Percentiles rank a stretch among this genome's conserved stretches.
These are phyloP conservation scores for Trichophyton simii DNA, from an alignment of 2,329 filamentous ascomycete species.

Conservation along the genomic window DNA sequence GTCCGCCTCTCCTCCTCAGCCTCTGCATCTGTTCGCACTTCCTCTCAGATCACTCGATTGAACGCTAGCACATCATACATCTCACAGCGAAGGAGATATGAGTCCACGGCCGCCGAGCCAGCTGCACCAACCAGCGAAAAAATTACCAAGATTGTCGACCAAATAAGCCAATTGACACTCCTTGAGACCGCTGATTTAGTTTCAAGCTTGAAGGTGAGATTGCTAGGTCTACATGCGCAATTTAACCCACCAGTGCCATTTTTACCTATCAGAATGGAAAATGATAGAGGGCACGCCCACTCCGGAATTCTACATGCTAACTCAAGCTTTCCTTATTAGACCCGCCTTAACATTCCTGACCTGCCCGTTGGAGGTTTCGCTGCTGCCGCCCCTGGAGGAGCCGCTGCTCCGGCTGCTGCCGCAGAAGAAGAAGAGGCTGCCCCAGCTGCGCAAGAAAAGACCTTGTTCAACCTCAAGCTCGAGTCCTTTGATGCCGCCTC, in stretches of 20 bases:
- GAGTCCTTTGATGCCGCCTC: conserved; percentile 72
- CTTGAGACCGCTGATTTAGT: conserved; percentile 96
- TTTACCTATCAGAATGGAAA: not conserved
- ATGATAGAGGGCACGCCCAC: not conserved
- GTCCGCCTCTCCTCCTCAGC: conserved; percentile 25
- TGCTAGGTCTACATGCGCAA: not conserved
- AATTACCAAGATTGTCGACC: conserved; percentile 88
- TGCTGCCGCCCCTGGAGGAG: conserved; percentile 46
- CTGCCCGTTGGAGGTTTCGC: conserved; percentile 88
- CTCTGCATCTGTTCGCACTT: conserved; percentile 21
- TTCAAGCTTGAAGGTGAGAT: conserved; percentile 75
- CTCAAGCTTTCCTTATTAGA: conserved; percentile 40
- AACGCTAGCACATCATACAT: conserved; percentile 8
- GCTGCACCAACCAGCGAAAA: conserved; percentile 63
- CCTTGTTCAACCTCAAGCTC: conserved; percentile 92
- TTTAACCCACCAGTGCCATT: not conserved
- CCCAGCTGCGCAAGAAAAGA: conserved; percentile 82
- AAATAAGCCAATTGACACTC: conserved; percentile 96
- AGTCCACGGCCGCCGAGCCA: conserved; percentile 58
- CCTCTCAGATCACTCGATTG: conserved; percentile 8
- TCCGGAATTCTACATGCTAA: not conserved
- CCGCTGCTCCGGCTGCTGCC: conserved; percentile 45
- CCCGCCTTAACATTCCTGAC: conserved; percentile 92
- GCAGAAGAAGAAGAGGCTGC: conserved; percentile 74
- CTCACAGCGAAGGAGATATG: conserved; percentile 54